These are phyloP conservation scores for Phialocephala sp. DNA, from an alignment of 2,329 filamentous ascomycete species.

Conservation along the genomic window DNA sequence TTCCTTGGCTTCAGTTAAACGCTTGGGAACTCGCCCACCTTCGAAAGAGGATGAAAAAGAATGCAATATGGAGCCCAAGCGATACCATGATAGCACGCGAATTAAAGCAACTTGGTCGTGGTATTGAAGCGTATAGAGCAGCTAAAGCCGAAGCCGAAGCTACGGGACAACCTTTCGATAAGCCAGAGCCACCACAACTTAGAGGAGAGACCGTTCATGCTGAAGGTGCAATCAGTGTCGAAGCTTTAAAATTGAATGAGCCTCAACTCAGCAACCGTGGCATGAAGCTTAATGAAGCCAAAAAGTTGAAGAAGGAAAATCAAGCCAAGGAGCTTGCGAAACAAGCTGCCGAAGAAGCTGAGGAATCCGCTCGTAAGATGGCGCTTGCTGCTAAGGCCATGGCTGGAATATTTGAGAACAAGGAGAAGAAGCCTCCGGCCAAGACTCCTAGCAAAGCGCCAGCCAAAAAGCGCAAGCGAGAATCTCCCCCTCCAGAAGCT, in stretches of 20 bases:
- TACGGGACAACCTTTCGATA: conserved; percentile 66
- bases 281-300: conserved; percentile 80
- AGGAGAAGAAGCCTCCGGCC: conserved; percentile 27
- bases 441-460: conserved; percentile 26
- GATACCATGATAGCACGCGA: conserved; percentile 86
- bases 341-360: conserved; percentile 66
- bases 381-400: conserved; percentile 54
- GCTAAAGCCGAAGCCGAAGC: conserved; percentile 70
- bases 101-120: conserved; percentile 72
- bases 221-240: conserved; percentile 63
- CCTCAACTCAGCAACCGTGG: conserved; percentile 72
- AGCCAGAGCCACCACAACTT: conserved; percentile 42
- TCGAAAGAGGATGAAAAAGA: conserved; percentile 90
- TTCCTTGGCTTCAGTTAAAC: conserved; percentile 70
- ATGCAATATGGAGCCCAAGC: conserved; percentile 82
- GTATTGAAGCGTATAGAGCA: conserved; percentile 64
- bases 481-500: conserved; percentile 28
- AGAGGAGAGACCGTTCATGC: conserved; percentile 53
- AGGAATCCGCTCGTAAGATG: conserved; percentile 61
- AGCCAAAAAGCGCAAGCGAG: conserved; percentile 42
- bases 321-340: conserved; percentile 71
- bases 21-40: conserved; percentile 70
- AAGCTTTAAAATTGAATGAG: conserved; percentile 60
- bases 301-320: conserved; percentile 78
- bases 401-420: conserved; percentile 46